Base-by-base conservation (phyloP, 805 yeast genomes). In the Starmerella bacillaris region DNA sequence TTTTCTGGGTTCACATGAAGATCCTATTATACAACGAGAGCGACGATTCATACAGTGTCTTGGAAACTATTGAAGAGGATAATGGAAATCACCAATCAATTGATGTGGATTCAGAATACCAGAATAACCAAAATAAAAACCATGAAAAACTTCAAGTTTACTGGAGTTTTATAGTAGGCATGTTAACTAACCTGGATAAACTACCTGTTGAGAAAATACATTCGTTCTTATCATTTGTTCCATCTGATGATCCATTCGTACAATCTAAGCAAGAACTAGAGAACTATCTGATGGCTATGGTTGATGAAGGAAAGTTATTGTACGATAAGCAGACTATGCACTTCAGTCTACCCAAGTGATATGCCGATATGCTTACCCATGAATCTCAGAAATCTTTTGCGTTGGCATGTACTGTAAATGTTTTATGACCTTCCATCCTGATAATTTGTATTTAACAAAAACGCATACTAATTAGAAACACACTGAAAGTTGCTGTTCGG, bases 1-100 rank as follows among this genome's bases (percentile, higher is more conserved):
- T 9, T 4, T 79, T 65, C 48, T 84, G 95, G 95, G 65, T 68
- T 2, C 59, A 64, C 16, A 54, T 65, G 31, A 70, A 67, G 0
- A 69, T 82, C 0, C 45, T 84, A 4, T n/a, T n/a, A n/a, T n/a
- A n/a, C n/a, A 40, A 53, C 2, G 64, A 64, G 30, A 51, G 58
- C 1, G 56, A 54, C 5, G 58, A 56, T n/a, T 33, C 44, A 15
- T 70, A 57, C 48, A 54, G 48, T 7, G 61, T 63, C 3, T 54
- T 62, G 22, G 75, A 43, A 18, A 43, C 45, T 4, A 3, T 3
- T 3, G 41, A 19, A 6, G 47, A 43, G 7, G 42, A 9, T 9
- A 27, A 9, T 12, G 9, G 18, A 27, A 17, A 22, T n/a, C 9
- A 22, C 26, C 9, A 22, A n/a, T 11, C 26, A n/a, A 22, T 22